These are phyloP conservation scores for Prosopis cineraria DNA, from an alignment of 306 rosid species.

Conservation along the genomic window DNA sequence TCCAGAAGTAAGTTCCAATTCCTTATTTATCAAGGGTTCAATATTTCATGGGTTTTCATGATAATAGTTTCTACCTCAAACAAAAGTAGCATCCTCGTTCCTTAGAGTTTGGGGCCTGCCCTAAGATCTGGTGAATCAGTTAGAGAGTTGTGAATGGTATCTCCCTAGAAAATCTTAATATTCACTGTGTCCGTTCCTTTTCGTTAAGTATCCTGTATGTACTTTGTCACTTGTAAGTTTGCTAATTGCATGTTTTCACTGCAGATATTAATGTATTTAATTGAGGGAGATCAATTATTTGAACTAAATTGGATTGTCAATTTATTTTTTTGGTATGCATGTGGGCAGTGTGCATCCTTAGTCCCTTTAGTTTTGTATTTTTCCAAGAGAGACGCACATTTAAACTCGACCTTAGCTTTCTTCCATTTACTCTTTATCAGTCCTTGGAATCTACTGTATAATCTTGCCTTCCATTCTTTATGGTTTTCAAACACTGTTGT, in stretches of 20 bases:
- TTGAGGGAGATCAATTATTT: conserved; percentile 27
- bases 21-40: conserved; percentile 31
- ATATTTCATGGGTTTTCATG: conserved; percentile 11
- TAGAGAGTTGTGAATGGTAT: not conserved
- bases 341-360: not conserved
- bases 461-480: conserved; percentile 28
- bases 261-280: conserved; percentile 14
- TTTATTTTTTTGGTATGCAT: not conserved
- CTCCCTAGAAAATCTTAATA: conserved; percentile 12
- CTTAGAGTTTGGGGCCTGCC: conserved; percentile 17
- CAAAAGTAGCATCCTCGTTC: not conserved
- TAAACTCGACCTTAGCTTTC: not conserved
- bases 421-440: conserved; percentile 14
- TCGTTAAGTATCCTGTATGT: conserved; percentile 3
- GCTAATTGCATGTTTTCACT: conserved; percentile 24
- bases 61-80: conserved; percentile 23
- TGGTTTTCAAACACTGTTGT: conserved; percentile 36
- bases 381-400: conserved; percentile 5
- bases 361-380: conserved; percentile 9
- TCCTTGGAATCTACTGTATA: conserved; percentile 8
- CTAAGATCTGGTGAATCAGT: conserved; percentile 17
- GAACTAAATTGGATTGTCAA: not conserved
- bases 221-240: not conserved
- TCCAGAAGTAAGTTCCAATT: conserved; percentile 74
- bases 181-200: conserved; percentile 1